A percentile compares a stretch with the other conserved stretches of the same genome.
phyloP scores from a whole-genome alignment of 768 basidiomycete genomes.

The Hericium coralloides region DNA sequence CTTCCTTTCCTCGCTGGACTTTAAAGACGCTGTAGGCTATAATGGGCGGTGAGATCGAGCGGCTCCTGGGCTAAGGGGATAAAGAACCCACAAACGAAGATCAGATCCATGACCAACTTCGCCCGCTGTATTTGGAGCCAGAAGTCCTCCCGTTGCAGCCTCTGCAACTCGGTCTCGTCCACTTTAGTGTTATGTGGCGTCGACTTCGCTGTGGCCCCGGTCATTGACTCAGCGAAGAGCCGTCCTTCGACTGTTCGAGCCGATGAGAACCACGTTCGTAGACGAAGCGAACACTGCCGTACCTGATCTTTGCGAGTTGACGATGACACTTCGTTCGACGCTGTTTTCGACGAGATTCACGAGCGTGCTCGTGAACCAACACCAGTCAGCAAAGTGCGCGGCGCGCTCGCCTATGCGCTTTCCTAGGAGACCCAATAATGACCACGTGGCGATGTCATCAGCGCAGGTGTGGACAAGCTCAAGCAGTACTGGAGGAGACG shows the following conservation, averaged over 20 bases:
- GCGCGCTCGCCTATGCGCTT: slow-evolving; percentile 59
- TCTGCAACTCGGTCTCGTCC: slow-evolving; percentile 61
- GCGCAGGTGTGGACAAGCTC: slow-evolving; percentile 67
- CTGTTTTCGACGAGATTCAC: slow-evolving; percentile 79
- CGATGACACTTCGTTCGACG: slow-evolving; percentile 67
- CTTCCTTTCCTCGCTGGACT: slow-evolving; percentile 49
- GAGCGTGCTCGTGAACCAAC: slow-evolving; percentile 75
- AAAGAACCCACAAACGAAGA: slow-evolving; percentile 68
- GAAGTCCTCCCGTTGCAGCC: slow-evolving; percentile 62
- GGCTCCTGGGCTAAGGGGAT: slow-evolving; percentile 9
- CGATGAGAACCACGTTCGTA: slow-evolving; percentile 3
- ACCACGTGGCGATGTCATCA: slow-evolving; percentile 75
- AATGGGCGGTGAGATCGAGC: not conserved
- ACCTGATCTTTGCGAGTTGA: slow-evolving; percentile 57
- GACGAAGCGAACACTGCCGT: slow-evolving; percentile 4
- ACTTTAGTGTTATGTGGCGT: slow-evolving; percentile 45
- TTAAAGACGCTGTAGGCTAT: slow-evolving; percentile 76
- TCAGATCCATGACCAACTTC: slow-evolving; percentile 77
- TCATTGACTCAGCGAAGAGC: slow-evolving; percentile 65
- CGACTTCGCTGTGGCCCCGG: slow-evolving; percentile 60
- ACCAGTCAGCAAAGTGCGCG: slow-evolving; percentile 74
- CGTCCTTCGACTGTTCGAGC: slow-evolving; percentile 53
- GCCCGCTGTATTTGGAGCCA: slow-evolving; percentile 65
- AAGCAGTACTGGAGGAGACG: slow-evolving; percentile 74
- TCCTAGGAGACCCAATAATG: slow-evolving; percentile 60